Conservation (phyloP, 2,329 filamentous ascomycete species). For the Botrytis byssoidea region DNA sequence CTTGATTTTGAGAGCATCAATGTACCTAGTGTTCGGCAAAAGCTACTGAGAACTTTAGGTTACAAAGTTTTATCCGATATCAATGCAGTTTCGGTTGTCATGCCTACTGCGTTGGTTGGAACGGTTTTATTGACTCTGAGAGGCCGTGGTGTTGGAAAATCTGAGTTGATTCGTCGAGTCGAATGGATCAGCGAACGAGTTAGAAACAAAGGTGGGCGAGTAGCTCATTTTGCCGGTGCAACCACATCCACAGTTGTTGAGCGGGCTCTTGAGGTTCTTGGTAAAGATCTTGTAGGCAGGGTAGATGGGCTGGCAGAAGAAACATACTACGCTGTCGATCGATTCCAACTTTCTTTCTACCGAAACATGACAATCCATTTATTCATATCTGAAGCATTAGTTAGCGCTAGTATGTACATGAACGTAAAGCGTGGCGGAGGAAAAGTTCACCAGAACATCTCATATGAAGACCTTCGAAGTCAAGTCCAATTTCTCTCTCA, state of each 20-base stretch:
- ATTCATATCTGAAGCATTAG: constrained; percentile 89
- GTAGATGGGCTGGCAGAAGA: constrained; percentile 80
- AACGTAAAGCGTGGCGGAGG: constrained; percentile 89
- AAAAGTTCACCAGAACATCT: constrained; percentile 73
- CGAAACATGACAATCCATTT: constrained; percentile 99
- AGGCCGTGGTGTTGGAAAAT: constrained; percentile 85
- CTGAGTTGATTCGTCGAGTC: constrained; percentile 80
- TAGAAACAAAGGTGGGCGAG: constrained; percentile 80
- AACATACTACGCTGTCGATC: constrained; percentile 91
- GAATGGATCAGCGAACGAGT: constrained; percentile 87
- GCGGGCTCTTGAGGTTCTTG: constrained; percentile 85
- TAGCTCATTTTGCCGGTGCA: constrained; percentile 85
- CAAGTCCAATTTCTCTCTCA: constrained; percentile 90
- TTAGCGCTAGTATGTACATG: constrained; percentile 87
- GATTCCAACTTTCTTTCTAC: constrained; percentile 97
- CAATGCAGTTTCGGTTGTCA: constrained; percentile 93
- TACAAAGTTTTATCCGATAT: constrained; percentile 94
- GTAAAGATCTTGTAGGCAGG: constrained; percentile 80
- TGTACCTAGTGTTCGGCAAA: constrained; percentile 46
- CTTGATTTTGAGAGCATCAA: constrained; percentile 49
- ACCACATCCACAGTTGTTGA: constrained; percentile 81
- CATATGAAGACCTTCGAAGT: constrained; percentile 67
- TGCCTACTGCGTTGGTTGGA: constrained; percentile 95
- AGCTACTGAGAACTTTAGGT: constrained; percentile 79
- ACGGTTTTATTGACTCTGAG: constrained; percentile 89